Base-by-base conservation (phyloP, 495 filamentous ascomycete species). In the Xylaria palmicola region DNA sequence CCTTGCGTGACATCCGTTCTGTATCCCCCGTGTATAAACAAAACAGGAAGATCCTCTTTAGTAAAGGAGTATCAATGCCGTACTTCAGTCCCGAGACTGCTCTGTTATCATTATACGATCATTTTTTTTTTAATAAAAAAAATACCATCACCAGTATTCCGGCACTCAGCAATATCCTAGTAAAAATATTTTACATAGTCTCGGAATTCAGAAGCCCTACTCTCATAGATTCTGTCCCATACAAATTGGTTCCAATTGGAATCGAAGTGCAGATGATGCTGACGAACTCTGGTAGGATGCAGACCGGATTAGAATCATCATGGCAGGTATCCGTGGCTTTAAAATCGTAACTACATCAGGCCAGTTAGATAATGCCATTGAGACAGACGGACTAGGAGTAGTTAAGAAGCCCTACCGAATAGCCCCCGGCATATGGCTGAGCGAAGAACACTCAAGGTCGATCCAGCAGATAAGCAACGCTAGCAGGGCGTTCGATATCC, bases 401-500 rank as follows among this genome's bases (percentile, higher is more conserved):
- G 15, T 50, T 6, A n/a, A 50, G 12, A 10, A 19, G 32, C 19
- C 48, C 19, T 27, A 32, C 29, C 29, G 15, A 50, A 50, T 12
- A 9, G 7, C 3, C n/a, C 34, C n/a, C 12, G 27, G 26, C 17
- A n/a, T 9, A 8, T 19, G 20, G 22, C 9, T 13, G 12, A 39
- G 9, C 24, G 3, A 45, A 17, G n/a, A 19, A 20, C 24, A 26
- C 36, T 37, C 32, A 58, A 19, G 27, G 29, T 6, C 56, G 56
- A 3, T 58, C 32, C 22, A 43, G 30, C 5, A 34, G 4, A 26
- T 41, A 48, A n/a, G 45, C 56, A 6, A 41, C 45, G 27, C 26
- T 58, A 30, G 56, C 32, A 36, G 56, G 56, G 19, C 56, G 20
- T 29, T 58, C 44, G 6, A 58, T 37, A 12, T 49, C 56, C 13